phyloP scores from a whole-genome alignment of 352 stramenopile genomes.

The Globisporangium heterothallicum region DNA sequence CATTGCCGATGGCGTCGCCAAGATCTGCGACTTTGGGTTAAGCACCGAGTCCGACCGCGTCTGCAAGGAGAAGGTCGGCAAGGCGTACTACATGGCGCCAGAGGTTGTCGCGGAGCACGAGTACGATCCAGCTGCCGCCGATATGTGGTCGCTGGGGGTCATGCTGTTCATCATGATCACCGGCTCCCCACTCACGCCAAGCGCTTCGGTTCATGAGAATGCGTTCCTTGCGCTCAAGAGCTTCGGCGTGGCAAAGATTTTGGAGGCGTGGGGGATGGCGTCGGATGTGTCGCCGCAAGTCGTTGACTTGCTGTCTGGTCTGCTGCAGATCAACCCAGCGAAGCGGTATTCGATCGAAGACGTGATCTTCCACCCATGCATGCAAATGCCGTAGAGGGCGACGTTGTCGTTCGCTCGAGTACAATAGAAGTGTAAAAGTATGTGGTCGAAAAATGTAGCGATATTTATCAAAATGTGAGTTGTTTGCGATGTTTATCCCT shows the following conservation, averaged over 20 bases:
- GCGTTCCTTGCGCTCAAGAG: conserved; percentile 20
- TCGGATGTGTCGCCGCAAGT: conserved; percentile 15
- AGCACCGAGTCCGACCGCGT: conserved; percentile 17
- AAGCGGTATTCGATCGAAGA: conserved; percentile 25
- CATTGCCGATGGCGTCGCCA: conserved; percentile 22
- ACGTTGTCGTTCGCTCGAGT: neutral
- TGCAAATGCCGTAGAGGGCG: neutral
- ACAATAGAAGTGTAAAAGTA: neutral
- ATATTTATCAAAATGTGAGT: too few relatives aligned
- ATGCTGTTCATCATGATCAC: conserved; percentile 66
- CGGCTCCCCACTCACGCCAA: conserved; percentile 36
- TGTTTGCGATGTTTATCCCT: neutral
- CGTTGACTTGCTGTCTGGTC: conserved; percentile 21
- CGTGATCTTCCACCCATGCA: conserved; percentile 16
- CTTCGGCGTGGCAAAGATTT: conserved; percentile 39
- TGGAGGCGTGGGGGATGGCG: conserved; percentile 43
- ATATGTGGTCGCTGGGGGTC: conserved; percentile 65
- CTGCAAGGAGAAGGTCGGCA: conserved; percentile 26
- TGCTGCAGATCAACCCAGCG: conserved; percentile 31
- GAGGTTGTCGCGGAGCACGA: conserved; percentile 30
- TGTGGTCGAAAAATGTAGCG: too few relatives aligned
- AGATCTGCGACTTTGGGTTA: conserved; percentile 58
- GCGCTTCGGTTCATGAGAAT: conserved; percentile 24
- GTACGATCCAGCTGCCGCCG: conserved; percentile 45
- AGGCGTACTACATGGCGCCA: conserved; percentile 53